Evolutionary conservation across 1,139 yeast genomes (phyloP), one percentile per base, ranked within the genome.

Genomic region (Nadsonia commutata): DNA sequence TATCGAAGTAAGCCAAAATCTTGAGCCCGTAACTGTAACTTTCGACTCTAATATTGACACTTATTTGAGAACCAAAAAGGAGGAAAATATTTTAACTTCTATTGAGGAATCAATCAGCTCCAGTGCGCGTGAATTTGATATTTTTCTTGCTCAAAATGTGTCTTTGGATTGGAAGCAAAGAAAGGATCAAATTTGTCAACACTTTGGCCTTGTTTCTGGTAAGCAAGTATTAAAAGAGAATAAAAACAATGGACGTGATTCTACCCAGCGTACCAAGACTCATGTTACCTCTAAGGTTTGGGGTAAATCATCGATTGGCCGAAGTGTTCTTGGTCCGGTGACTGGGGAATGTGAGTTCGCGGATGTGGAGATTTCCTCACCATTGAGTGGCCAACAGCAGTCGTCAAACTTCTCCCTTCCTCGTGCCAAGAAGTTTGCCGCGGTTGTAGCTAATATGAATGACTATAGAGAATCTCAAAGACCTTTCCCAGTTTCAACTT

Each of bases 111-210:
- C 90, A 0, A 70, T 86, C 49, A 65, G 74, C 1, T 65, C 76
- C 20, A 88, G 95, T 1, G 80, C 94, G 2, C 70, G 71, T 43
- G 96, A 86, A 56, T 90, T 88, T 60, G 96, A 88, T 59, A 66
- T 63, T 40, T 84, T 77, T 57, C 76, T 88, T 48, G 78, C 73
- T 52, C 74, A 78, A 46, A 84, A 80, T 54, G 71, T 90, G 33
- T 68, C 81, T 2, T 68, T 82, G 43, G 95, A 86, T 59, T 90
- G 97, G 96, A 76, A 77, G 48, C 74, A 73, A 43, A 74, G 86
- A 52, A 77, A 84, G 53, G 78, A 76, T 47, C 82, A 78, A 52
- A 71, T 85, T 43, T 74, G 83, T 57, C 76, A 76, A 51, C 74
- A 78, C 19, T 74, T 83, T 52, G 86, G 88, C 1, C 66, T 71